A percentile compares a stretch with the other conserved stretches of the same genome.
These are phyloP conservation scores for Arxiozyma slooffiae DNA, from an alignment of 1,139 yeast genomes.

Conservation along the genomic window DNA sequence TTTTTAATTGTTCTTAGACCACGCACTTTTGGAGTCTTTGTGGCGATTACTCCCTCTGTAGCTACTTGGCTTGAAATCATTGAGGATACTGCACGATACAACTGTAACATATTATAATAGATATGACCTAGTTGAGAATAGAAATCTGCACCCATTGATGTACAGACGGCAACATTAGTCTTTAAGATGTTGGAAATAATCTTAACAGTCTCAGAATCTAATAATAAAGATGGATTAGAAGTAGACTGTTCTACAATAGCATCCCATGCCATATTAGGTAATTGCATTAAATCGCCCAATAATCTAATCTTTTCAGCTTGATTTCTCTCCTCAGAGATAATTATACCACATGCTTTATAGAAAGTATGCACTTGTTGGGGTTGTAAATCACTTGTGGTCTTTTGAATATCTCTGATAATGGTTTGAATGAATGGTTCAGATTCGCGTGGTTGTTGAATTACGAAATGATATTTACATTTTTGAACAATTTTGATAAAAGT, in stretches of 20 bases:
- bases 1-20: slow-evolving; percentile 93
- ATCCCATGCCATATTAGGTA: slow-evolving; percentile 92
- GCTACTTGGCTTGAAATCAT: slow-evolving; percentile 79
- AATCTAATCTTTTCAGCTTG: slow-evolving; percentile 60
- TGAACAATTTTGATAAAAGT: slow-evolving; percentile 86
- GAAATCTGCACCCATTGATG: slow-evolving; percentile 86
- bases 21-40: slow-evolving; percentile 91
- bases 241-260: slow-evolving; percentile 84
- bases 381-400: slow-evolving; percentile 81
- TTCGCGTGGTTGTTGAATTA: slow-evolving; percentile 76
- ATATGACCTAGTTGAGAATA: slow-evolving; percentile 80
- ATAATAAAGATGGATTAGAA: slow-evolving; percentile 72
- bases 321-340: slow-evolving; percentile 73
- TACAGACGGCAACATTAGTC: slow-evolving; percentile 90
- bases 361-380: slow-evolving; percentile 98
- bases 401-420: slow-evolving; percentile 71
- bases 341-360: slow-evolving; percentile 94
- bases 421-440: slow-evolving; percentile 88
- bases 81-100: slow-evolving; percentile 83
- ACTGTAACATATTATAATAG: slow-evolving; percentile 79
- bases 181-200: slow-evolving; percentile 87
- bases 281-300: slow-evolving; percentile 68
- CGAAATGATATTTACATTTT: slow-evolving; percentile 89
- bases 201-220: slow-evolving; percentile 81
- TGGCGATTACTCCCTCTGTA: slow-evolving; percentile 72